phyloP scores from a whole-genome alignment of 2,329 filamentous ascomycete species.

The Trichophyton benhamiae region DNA sequence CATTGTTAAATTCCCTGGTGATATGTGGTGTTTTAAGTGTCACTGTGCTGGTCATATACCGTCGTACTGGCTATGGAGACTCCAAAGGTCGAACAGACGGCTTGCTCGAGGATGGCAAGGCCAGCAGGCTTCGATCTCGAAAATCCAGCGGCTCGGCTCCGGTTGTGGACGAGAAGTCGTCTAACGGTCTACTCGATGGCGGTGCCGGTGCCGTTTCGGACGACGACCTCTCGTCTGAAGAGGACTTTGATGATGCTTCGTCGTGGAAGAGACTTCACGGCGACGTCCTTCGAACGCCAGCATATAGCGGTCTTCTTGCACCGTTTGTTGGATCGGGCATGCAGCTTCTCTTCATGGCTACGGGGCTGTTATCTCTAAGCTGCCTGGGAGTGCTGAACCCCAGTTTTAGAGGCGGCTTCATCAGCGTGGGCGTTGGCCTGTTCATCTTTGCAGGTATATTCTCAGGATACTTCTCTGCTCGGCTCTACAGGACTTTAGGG shows the following conservation, averaged over 20 bases:
- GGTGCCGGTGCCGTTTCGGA: constrained; percentile 33
- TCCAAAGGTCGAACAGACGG: constrained; percentile 62
- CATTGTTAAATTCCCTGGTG: constrained; percentile 74
- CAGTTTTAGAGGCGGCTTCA: constrained; percentile 78
- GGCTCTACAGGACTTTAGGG: constrained; percentile 72
- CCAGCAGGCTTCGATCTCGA: constrained; percentile 38
- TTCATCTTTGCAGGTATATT: constrained; percentile 75
- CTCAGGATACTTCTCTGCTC: constrained; percentile 75
- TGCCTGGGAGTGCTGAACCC: constrained; percentile 71
- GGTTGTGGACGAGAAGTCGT: constrained; percentile 39
- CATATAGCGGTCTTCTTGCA: constrained; percentile 59
- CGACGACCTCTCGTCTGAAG: constrained; percentile 51
- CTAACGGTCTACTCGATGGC: constrained; percentile 42
- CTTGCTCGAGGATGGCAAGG: constrained; percentile 53
- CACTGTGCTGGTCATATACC: constrained; percentile 68
- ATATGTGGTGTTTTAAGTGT: constrained; percentile 69
- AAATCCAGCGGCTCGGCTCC: constrained; percentile 27
- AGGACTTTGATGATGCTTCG: constrained; percentile 67
- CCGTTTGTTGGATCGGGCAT: constrained; percentile 74
- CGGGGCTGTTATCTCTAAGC: constrained; percentile 59
- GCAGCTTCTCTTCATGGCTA: constrained; percentile 72
- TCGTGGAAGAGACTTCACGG: constrained; percentile 82
- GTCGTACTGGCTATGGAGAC: constrained; percentile 64
- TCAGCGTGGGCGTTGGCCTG: constrained; percentile 69
- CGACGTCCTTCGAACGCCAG: constrained; percentile 72